Conservation (phyloP, 805 yeast genomes). For the Teunomyces lycoperdinae region DNA sequence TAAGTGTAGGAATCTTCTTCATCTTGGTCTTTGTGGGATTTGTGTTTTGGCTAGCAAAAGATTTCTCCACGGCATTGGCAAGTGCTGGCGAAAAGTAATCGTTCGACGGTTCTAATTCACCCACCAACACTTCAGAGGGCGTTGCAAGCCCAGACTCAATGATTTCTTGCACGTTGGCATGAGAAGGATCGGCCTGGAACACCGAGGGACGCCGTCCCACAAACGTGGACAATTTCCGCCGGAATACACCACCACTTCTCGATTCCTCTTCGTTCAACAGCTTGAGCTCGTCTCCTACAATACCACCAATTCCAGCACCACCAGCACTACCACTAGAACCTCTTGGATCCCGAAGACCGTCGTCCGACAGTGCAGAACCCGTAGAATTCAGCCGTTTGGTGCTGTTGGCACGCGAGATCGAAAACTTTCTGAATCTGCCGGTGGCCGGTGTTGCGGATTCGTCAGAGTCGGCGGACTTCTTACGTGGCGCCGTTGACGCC, state of each 20-base stretch:
- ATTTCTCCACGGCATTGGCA: conserved; percentile 5
- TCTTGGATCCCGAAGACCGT: not conserved
- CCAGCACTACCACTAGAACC: no score
- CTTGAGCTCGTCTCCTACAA: not conserved
- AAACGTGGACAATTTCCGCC: conserved; percentile 34
- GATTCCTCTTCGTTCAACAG: not conserved
- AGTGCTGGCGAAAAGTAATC: conserved; percentile 24
- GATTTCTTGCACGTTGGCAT: conserved; percentile 36
- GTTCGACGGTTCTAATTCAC: conserved; percentile 20
- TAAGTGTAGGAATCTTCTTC: conserved; percentile 54
- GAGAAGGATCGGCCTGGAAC: conserved; percentile 36
- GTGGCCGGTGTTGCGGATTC: not conserved
- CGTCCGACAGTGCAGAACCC: not conserved
- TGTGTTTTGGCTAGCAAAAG: not conserved
- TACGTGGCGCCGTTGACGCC: not conserved
- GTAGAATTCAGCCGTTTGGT: not conserved
- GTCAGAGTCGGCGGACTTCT: not conserved
- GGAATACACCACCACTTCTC: conserved; percentile 25
- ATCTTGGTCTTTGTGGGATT: conserved; percentile 28
- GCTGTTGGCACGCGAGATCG: conserved; percentile 5
- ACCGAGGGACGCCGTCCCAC: conserved; percentile 43
- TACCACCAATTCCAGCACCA: no score
- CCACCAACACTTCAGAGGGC: conserved; percentile 40
- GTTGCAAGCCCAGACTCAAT: conserved; percentile 38
- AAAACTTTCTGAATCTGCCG: conserved; percentile 5